These are phyloP conservation scores for Trichocladium antarcticum DNA, from an alignment of 495 filamentous ascomycete genomes.

Conservation along the genomic window DNA sequence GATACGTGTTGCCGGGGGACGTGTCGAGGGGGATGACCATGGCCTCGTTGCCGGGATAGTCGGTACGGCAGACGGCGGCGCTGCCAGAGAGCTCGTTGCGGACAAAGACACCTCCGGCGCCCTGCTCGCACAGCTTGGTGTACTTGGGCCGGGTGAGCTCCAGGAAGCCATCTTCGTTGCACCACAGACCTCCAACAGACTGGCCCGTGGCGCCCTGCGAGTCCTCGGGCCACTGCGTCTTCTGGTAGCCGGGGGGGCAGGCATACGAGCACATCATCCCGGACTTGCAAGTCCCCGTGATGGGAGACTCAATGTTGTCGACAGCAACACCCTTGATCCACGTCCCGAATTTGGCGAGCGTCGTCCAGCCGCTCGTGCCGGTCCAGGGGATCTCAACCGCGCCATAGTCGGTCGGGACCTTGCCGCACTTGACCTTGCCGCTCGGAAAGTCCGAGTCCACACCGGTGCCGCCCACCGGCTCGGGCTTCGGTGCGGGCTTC, in stretches of 20 bases:
- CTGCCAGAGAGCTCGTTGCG: constrained; percentile 55
- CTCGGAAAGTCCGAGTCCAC: constrained; percentile 64
- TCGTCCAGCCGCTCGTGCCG: constrained; percentile 63
- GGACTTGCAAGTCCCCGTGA: constrained; percentile 48
- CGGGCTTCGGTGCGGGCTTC: constrained; percentile 15
- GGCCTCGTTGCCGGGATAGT: constrained; percentile 83
- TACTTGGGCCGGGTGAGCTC: constrained; percentile 58
- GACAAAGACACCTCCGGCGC: constrained; percentile 57
- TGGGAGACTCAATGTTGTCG: constrained; percentile 51
- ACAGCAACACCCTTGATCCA: constrained; percentile 30
- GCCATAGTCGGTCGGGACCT: constrained; percentile 77
- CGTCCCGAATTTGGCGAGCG: constrained; percentile 52
- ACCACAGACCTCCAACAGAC: constrained; percentile 80
- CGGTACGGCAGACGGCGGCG: constrained; percentile 81
- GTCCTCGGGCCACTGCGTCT: constrained; percentile 75
- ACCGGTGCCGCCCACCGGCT: constrained; percentile 36
- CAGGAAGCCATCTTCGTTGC: constrained; percentile 63
- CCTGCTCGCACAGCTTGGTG: constrained; percentile 62
- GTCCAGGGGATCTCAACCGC: constrained; percentile 60
- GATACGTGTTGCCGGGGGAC: constrained; percentile 41
- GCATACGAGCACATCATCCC: constrained; percentile 83
- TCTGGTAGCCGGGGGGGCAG: constrained; percentile 84
- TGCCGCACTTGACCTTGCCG: constrained; percentile 56
- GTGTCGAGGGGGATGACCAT: constrained; percentile 69
- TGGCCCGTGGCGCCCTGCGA: constrained; percentile 69